Evolutionary conservation across 202 grass and related monocot species (phyloP).

Genomic region (Zizania palustris): DNA sequence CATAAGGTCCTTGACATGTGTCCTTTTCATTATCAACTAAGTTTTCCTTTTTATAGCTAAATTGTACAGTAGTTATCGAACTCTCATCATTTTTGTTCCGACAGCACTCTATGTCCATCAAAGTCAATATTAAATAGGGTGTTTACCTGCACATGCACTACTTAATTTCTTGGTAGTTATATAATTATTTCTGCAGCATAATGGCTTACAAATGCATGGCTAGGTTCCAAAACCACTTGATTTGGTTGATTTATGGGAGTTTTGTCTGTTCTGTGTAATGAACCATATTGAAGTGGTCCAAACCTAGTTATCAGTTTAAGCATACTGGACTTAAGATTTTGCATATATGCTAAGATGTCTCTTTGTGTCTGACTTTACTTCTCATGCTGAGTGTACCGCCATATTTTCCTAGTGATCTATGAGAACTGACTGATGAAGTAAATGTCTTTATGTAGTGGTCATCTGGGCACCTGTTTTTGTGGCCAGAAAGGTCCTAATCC

Average conservation of each 20-base stretch:
- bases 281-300: not conserved
- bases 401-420: not conserved
- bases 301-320: not conserved
- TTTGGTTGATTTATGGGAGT: not conserved
- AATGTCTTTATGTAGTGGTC: not conserved
- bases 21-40: not conserved
- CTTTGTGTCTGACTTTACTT: not conserved
- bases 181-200: not conserved
- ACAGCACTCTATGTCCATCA: not conserved
- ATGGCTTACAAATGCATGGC: constrained; percentile 14
- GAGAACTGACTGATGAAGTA: not conserved
- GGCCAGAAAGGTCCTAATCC: not conserved
- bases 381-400: not conserved
- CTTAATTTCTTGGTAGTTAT: not conserved
- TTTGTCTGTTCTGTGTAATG: not conserved
- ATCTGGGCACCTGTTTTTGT: not conserved
- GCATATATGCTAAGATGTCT: not conserved
- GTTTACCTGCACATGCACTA: not conserved
- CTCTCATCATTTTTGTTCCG: not conserved
- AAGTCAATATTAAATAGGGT: not conserved
- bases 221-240: not conserved
- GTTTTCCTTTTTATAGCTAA: not conserved
- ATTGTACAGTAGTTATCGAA: not conserved
- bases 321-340: not conserved
- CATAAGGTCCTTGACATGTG: no score